Conservation (phyloP, 306 rosid species). For the Prunus fruticosa region DNA sequence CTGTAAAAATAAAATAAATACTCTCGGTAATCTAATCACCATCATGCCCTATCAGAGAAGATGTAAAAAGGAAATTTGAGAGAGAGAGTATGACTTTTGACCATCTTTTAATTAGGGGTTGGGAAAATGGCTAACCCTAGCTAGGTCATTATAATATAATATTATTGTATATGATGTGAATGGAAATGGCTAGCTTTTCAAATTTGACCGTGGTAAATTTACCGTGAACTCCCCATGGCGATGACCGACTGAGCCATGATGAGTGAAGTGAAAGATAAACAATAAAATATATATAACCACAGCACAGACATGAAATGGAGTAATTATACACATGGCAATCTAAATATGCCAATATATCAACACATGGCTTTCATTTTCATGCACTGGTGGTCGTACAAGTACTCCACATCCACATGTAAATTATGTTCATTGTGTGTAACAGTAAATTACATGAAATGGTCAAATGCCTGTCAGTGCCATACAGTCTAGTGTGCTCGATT, state of each 20-base stretch:
- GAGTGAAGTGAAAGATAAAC: not conserved
- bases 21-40: slow-evolving; percentile 43
- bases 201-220: not conserved
- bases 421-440: no score
- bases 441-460: no score
- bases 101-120: slow-evolving; percentile 23
- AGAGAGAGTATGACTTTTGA: slow-evolving; percentile 33
- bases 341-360: not conserved
- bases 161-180: not conserved
- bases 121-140: slow-evolving; percentile 26
- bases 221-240: not conserved
- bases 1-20: slow-evolving; percentile 36
- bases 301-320: no score
- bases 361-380: not conserved
- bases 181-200: not conserved
- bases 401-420: no score
- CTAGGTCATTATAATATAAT: not conserved
- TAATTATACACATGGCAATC: no score
- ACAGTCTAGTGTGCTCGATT: no score
- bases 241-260: not conserved
- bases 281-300: not conserved
- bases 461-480: no score
- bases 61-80: not conserved
- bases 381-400: no score
- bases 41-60: slow-evolving; percentile 29